These are phyloP conservation scores for Pterulicium gracile DNA, from an alignment of 1,284 basidiomycete species.

Conservation along the genomic window DNA sequence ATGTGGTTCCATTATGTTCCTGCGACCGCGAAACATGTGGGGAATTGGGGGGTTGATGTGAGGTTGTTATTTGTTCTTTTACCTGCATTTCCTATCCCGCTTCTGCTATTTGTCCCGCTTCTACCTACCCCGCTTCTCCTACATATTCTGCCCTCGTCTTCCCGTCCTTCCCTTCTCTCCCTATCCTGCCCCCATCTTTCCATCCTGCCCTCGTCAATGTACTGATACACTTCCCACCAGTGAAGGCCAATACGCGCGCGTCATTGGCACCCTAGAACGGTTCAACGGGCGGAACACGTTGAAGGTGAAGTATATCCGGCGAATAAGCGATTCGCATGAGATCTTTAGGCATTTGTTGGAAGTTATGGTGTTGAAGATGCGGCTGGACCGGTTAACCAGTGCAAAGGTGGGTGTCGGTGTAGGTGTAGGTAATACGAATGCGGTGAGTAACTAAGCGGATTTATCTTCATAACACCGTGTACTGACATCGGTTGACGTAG, in stretches of 20 bases:
- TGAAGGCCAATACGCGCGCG: background rate
- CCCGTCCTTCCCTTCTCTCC: background rate
- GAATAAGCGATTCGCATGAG: background rate
- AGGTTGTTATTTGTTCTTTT: background rate
- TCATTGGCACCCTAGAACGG: background rate
- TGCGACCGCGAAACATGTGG: background rate
- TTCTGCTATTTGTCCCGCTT: background rate
- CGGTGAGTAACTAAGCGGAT: too few species aligned
- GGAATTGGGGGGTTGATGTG: background rate
- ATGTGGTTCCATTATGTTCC: background rate
- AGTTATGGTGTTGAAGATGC: too few species aligned
- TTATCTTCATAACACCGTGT: too few species aligned
- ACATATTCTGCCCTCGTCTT: background rate
- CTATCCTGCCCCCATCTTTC: background rate
- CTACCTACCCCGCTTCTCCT: background rate
- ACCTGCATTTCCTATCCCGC: background rate
- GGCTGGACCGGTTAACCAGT: too few species aligned
- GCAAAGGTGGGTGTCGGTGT: too few species aligned
- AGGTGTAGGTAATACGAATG: too few species aligned
- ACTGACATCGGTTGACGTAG: too few species aligned
- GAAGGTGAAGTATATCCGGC: background rate
- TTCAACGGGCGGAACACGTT: background rate
- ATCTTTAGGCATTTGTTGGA: slow-evolving; percentile 1
- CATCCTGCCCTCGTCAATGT: background rate
- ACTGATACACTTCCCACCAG: background rate